Conservation (phyloP, 2,329 filamentous ascomycete species). For the Alternaria hordeiaustralica region DNA sequence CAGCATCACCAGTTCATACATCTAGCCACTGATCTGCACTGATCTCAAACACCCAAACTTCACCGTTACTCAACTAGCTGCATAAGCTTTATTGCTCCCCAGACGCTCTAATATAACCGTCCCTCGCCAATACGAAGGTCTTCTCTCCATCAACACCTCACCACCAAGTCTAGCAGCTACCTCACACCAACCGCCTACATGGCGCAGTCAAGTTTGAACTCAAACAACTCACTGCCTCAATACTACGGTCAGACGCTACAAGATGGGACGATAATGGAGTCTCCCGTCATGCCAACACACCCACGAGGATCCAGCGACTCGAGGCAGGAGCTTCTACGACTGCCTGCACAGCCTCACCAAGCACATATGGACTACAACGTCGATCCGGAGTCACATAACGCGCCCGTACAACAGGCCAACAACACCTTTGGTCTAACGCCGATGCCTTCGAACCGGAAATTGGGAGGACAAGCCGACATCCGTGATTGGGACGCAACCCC, state of each 20-base stretch:
- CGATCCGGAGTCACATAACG: conserved; percentile 20
- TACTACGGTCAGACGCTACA: conserved; percentile 40
- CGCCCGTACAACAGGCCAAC: conserved; percentile 13
- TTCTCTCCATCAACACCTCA: conserved; percentile 7
- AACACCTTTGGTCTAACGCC: conserved; percentile 13
- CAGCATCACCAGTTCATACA: conserved; percentile 5
- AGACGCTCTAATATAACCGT: neutral
- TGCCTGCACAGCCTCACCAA: conserved; percentile 35
- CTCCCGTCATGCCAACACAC: conserved; percentile 22
- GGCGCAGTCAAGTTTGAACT: conserved; percentile 19
- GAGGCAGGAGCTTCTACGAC: conserved; percentile 37
- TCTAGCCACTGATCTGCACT: neutral
- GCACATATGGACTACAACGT: conserved; percentile 29
- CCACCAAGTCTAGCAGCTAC: neutral
- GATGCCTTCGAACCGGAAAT: conserved; percentile 12
- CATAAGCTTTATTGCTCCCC: neutral
- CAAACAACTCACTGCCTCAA: conserved; percentile 26
- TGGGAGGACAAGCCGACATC: conserved; percentile 20
- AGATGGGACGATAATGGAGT: conserved; percentile 39
- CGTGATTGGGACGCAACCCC: conserved; percentile 10
- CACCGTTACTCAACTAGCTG: neutral
- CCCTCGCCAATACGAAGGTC: conserved; percentile 4
- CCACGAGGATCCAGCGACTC: conserved; percentile 27
- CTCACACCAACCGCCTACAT: conserved; percentile 18
- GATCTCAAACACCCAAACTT: neutral